Conservation (phyloP, 2,329 filamentous ascomycete genomes). For the Microdochium nivale region DNA sequence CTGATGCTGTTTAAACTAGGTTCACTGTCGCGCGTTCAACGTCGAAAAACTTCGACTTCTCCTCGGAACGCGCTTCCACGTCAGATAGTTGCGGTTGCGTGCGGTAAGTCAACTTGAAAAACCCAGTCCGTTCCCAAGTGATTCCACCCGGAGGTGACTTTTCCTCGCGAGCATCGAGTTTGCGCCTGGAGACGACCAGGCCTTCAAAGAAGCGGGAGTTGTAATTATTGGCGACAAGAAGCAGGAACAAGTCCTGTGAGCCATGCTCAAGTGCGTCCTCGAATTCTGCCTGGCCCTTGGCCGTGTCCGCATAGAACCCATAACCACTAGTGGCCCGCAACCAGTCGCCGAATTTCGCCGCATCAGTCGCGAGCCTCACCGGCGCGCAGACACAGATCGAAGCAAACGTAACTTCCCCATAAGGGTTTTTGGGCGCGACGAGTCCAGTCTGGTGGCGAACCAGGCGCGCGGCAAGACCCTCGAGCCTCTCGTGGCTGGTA, state of each 20-base stretch:
- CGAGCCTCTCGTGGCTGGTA: not conserved
- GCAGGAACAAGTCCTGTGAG: not conserved
- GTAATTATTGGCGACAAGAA: not conserved
- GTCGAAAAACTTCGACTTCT: too few relatives aligned
- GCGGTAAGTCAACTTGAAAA: too few relatives aligned
- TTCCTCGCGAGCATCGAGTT: too few relatives aligned
- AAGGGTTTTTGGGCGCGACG: not conserved
- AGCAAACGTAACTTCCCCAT: not conserved
- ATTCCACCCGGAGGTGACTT: too few relatives aligned
- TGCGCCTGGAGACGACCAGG: not conserved
- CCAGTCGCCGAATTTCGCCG: not conserved
- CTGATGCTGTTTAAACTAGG: too few relatives aligned
- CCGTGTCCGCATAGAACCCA: not conserved
- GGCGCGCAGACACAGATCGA: not conserved
- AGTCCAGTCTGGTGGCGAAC: not conserved
- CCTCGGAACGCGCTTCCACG: too few relatives aligned
- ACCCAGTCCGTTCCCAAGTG: too few relatives aligned
- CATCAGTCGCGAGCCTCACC: not conserved
- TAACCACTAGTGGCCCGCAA: not conserved
- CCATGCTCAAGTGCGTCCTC: not conserved
- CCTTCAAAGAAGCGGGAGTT: not conserved
- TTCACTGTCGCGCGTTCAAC: too few relatives aligned
- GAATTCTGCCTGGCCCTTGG: not conserved
- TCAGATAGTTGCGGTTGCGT: too few relatives aligned
- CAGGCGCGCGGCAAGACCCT: not conserved